Conservation (phyloP, 768 basidiomycete species). For the Saitozyma sp. region DNA sequence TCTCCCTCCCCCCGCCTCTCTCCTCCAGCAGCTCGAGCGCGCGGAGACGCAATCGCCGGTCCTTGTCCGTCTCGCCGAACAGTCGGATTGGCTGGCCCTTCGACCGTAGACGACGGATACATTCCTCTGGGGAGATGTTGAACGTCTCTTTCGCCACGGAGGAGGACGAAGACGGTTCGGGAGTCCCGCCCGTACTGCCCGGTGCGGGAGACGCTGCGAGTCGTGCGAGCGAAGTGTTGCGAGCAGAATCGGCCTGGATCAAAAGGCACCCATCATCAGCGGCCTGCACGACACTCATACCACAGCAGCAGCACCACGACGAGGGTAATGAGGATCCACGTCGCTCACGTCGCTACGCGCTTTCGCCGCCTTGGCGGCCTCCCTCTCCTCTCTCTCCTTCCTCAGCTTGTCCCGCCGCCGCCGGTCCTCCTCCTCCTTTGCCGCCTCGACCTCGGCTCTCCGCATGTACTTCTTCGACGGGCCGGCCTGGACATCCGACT, state of each 20-base stretch:
- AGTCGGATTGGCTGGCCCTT: constrained; percentile 93
- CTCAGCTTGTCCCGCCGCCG: constrained; percentile 53
- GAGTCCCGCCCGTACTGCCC: constrained; percentile 54
- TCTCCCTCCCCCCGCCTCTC: constrained; percentile 57
- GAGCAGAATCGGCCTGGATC: too few species aligned
- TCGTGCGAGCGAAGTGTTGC: constrained; percentile 16
- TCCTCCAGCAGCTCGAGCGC: constrained; percentile 95
- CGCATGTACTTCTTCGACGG: constrained; percentile 76
- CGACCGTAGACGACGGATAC: constrained; percentile 77
- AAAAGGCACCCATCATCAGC: too few species aligned
- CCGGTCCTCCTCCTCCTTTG: constrained; percentile 55
- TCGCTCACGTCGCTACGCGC: constrained; percentile 22
- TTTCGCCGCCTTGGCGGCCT: constrained; percentile 44
- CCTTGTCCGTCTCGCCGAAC: constrained; percentile 94
- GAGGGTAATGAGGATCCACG: too few species aligned
- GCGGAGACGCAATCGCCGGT: constrained; percentile 80
- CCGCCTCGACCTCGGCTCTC: constrained; percentile 79
- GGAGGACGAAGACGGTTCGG: constrained; percentile 43
- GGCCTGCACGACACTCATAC: constrained; percentile 17
- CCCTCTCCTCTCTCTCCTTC: constrained; percentile 33
- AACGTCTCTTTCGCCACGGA: constrained; percentile 56
- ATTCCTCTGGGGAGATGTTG: constrained; percentile 92
- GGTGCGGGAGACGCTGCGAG: constrained; percentile 25
- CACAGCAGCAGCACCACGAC: constrained; percentile 2
- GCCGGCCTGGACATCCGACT: constrained; percentile 44